A percentile compares a stretch with the other conserved stretches of the same genome.
These are phyloP conservation scores for Aspergillus sclerotialis DNA, from an alignment of 2,329 filamentous ascomycete species.

Conservation along the genomic window DNA sequence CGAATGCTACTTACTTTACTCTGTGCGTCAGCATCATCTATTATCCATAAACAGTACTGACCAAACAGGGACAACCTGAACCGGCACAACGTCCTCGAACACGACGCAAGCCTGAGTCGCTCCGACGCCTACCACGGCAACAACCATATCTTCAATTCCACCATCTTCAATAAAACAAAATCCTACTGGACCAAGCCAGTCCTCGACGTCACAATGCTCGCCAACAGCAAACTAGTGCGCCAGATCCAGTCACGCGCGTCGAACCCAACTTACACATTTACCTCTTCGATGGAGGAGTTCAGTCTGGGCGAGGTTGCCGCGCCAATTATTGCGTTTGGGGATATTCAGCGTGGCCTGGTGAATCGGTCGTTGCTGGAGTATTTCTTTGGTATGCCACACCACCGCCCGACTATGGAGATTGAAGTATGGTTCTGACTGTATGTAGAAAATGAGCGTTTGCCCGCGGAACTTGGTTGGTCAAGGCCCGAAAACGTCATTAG, in stretches of 20 bases:
- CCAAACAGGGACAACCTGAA: conserved; percentile 8
- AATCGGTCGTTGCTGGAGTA: conserved; percentile 20
- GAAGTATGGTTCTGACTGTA: background rate
- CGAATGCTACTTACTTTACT: conserved; percentile 14
- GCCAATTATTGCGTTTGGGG: conserved; percentile 45
- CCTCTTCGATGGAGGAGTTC: conserved; percentile 35
- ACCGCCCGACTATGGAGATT: conserved; percentile 36
- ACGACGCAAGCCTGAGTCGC: conserved; percentile 30
- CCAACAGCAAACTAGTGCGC: conserved; percentile 41
- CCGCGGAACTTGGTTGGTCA: conserved; percentile 36
- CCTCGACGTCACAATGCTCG: conserved; percentile 37
- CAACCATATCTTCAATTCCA: conserved; percentile 47
- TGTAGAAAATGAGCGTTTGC: conserved; percentile 40
- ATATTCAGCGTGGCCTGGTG: conserved; percentile 34
- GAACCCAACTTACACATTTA: conserved; percentile 47
- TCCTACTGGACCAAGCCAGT: conserved; percentile 43
- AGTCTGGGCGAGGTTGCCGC: conserved; percentile 47
- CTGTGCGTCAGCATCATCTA: conserved; percentile 3
- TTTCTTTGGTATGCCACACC: conserved; percentile 13
- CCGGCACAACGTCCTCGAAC: conserved; percentile 14
- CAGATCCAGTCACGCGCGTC: conserved; percentile 38
- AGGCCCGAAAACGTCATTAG: conserved; percentile 11
- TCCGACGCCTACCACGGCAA: conserved; percentile 46
- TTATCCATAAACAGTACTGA: background rate
- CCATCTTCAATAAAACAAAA: conserved; percentile 34